Conservation (phyloP, 2,329 filamentous ascomycete genomes). For the Trichoderma hamatum region DNA sequence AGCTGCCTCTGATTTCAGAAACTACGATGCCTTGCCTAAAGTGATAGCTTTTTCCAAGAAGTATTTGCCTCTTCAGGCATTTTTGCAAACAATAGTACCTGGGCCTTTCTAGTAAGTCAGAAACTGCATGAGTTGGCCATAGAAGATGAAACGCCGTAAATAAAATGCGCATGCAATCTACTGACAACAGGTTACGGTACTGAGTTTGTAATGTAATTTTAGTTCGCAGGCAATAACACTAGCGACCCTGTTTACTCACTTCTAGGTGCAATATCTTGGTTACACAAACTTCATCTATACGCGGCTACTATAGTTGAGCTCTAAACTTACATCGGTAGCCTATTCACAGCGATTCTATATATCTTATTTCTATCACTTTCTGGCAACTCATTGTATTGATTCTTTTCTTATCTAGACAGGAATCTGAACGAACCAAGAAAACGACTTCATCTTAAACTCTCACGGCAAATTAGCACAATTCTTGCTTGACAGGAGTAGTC, state of each 20-base stretch:
- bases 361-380: too few species aligned
- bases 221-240: too few species aligned
- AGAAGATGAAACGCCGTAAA: neutral
- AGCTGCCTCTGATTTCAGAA: too few species aligned
- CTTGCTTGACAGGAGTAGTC: neutral
- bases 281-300: neutral
- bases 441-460: neutral
- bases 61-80: neutral
- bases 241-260: neutral
- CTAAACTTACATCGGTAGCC: neutral
- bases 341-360: neutral
- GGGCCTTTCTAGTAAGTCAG: neutral
- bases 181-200: neutral
- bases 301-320: neutral
- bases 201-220: neutral
- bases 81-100: neutral
- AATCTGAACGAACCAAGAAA: neutral
- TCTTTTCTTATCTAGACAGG: too few species aligned
- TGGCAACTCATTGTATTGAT: too few species aligned
- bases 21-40: neutral
- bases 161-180: too few species aligned
- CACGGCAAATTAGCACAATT: neutral
- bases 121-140: neutral
- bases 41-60: too few species aligned
- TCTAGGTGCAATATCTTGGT: neutral